Evolutionary conservation across 495 filamentous ascomycete species (phyloP).

Genomic region (Talaromyces borbonicus): DNA sequence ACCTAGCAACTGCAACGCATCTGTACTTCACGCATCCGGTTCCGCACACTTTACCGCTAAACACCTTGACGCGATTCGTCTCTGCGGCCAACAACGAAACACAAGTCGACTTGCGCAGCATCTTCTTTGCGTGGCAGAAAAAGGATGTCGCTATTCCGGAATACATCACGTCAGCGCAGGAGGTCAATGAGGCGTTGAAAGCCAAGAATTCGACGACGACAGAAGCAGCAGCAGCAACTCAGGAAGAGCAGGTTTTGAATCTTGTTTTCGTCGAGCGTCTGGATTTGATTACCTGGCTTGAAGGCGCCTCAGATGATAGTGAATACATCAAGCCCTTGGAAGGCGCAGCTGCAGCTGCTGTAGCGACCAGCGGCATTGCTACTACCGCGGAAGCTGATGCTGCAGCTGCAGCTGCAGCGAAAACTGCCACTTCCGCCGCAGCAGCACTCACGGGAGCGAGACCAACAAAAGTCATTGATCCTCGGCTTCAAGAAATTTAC

Average conservation of each 20-base stretch:
- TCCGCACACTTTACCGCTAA: constrained; percentile 60
- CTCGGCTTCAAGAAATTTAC: constrained; percentile 79
- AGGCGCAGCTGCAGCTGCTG: constrained; percentile 40
- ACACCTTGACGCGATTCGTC: constrained; percentile 73
- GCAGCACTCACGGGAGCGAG: constrained; percentile 34
- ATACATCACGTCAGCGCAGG: constrained; percentile 75
- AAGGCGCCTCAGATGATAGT: constrained; percentile 76
- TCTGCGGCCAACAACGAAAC: constrained; percentile 47
- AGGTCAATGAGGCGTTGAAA: constrained; percentile 72
- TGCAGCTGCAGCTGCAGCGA: constrained; percentile 33
- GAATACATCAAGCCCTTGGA: constrained; percentile 85
- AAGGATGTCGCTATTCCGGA: constrained; percentile 78
- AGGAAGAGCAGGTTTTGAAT: constrained; percentile 17
- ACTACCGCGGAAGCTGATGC: constrained; percentile 26
- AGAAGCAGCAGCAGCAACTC: constrained; percentile 20
- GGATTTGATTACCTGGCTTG: constrained; percentile 85
- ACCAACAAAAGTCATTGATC: constrained; percentile 58
- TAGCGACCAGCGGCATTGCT: constrained; percentile 21
- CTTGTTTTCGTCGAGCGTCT: constrained; percentile 82
- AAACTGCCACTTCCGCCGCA: constrained; percentile 38
- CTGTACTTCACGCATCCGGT: constrained; percentile 61
- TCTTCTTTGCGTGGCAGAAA: constrained; percentile 92
- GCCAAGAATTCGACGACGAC: no score
- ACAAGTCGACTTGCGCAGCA: constrained; percentile 78
- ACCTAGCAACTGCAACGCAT: constrained; percentile 70